A percentile compares a stretch with the other conserved stretches of the same genome.
Conservation (phyloP, 2,329 filamentous ascomycete species). For the Arthrobotrys sphaeroides region DNA sequence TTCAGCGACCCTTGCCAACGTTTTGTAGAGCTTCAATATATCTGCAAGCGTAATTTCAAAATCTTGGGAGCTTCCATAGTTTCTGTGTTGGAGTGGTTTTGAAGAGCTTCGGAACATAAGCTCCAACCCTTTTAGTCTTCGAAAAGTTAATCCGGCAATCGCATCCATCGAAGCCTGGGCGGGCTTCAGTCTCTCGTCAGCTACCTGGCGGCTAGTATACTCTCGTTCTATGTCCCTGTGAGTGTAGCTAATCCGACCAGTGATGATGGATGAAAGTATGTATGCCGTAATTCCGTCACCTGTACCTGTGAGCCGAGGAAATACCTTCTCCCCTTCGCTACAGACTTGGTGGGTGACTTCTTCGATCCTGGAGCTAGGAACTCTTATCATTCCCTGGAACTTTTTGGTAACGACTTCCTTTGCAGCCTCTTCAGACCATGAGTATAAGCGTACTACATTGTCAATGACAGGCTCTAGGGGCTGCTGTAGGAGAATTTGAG, state of each 20-base stretch:
- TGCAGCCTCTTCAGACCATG: too few species aligned
- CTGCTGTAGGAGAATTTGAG: too few species aligned
- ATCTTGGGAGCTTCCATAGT: too few species aligned
- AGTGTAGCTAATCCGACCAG: background rate
- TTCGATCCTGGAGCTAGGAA: background rate
- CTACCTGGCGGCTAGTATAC: background rate
- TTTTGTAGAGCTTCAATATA: background rate
- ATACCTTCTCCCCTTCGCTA: background rate
- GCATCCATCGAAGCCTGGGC: background rate
- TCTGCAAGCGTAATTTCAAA: background rate
- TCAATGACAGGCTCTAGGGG: too few species aligned
- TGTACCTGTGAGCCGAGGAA: background rate
- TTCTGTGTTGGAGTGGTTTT: too few species aligned
- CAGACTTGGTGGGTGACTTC: background rate
- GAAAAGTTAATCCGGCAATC: background rate
- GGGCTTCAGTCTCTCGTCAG: background rate
- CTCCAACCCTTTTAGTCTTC: background rate
- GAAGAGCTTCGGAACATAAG: background rate
- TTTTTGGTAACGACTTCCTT: too few species aligned
- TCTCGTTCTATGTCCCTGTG: background rate
- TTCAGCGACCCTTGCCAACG: background rate
- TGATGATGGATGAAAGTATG: background rate
- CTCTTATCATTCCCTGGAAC: too few species aligned
- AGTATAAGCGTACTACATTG: too few species aligned
- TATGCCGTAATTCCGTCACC: background rate